A percentile compares a stretch with the other conserved stretches of the same genome.
Conservation (phyloP, 2,329 filamentous ascomycete genomes). For the Exserohilum rostratum region DNA sequence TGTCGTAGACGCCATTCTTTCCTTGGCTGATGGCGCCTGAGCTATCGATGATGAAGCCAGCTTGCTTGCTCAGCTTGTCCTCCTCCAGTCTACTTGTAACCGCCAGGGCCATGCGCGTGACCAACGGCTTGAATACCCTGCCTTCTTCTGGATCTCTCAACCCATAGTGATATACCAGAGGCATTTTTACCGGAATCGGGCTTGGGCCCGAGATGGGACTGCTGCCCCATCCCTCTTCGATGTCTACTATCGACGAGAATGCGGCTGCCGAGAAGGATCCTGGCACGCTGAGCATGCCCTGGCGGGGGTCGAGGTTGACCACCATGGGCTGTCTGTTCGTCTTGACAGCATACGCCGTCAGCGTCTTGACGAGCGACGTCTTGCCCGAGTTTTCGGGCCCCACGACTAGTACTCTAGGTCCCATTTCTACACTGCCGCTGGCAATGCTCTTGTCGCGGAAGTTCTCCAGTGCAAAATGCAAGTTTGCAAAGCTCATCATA, state of each 20-base stretch:
- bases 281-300: constrained; percentile 63
- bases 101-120: constrained; percentile 77
- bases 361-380: constrained; percentile 76
- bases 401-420: constrained; percentile 83
- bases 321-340: constrained; percentile 76
- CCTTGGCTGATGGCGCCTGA: constrained; percentile 71
- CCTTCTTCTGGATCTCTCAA: constrained; percentile 71
- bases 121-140: constrained; percentile 73
- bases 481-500: constrained; percentile 79
- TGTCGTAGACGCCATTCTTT: constrained; percentile 70
- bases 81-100: constrained; percentile 78
- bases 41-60: constrained; percentile 87
- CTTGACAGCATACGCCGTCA: constrained; percentile 80
- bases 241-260: constrained; percentile 84
- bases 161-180: constrained; percentile 89
- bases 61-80: constrained; percentile 71
- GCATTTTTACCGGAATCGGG: constrained; percentile 86
- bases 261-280: constrained; percentile 86
- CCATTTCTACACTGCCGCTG: constrained; percentile 52
- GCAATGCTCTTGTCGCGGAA: constrained; percentile 67
- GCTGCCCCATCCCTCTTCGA: constrained; percentile 86
- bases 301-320: constrained; percentile 82
- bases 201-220: constrained; percentile 91
- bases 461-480: constrained; percentile 84
- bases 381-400: constrained; percentile 82